Percentiles rank a stretch among this genome's conserved stretches.
Evolutionary conservation across 73 alveolate species (phyloP).

Genomic region (Paramecium tetraurelia): DNA sequence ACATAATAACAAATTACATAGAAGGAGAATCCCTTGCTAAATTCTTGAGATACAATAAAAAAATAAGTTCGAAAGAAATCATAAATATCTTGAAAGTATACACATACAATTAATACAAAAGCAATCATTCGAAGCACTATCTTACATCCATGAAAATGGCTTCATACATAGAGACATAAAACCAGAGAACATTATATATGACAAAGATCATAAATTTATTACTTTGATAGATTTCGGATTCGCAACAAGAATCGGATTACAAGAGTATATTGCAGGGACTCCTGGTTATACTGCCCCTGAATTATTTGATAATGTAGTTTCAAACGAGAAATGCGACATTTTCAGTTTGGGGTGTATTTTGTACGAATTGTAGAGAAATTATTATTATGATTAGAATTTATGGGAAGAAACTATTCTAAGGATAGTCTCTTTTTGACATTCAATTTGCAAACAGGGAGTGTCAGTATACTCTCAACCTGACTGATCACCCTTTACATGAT

Average conservation of each 20-base stretch:
- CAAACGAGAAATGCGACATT: constrained; percentile 66
- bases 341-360: neutral
- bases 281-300: constrained; percentile 73
- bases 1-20: neutral
- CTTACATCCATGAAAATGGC: constrained; percentile 29
- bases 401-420: neutral
- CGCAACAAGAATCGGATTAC: neutral
- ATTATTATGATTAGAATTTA: neutral
- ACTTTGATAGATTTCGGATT: constrained; percentile 31
- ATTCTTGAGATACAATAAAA: neutral
- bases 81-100: neutral
- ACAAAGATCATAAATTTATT: neutral
- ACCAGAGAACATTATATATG: constrained; percentile 45
- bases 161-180: constrained; percentile 53
- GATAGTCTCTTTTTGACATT: neutral
- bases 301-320: constrained; percentile 46
- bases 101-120: neutral
- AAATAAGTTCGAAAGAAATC: neutral
- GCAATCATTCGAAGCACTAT: neutral
- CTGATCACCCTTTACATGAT: neutral
- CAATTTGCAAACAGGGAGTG: neutral
- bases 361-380: neutral
- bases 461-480: neutral
- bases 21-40: neutral
- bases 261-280: neutral